Evolutionary conservation across 2,329 filamentous ascomycete species (phyloP), one percentile per base, ranked within the genome.

Genomic region (Ophiocordyceps polyrhachis-furcata): DNA sequence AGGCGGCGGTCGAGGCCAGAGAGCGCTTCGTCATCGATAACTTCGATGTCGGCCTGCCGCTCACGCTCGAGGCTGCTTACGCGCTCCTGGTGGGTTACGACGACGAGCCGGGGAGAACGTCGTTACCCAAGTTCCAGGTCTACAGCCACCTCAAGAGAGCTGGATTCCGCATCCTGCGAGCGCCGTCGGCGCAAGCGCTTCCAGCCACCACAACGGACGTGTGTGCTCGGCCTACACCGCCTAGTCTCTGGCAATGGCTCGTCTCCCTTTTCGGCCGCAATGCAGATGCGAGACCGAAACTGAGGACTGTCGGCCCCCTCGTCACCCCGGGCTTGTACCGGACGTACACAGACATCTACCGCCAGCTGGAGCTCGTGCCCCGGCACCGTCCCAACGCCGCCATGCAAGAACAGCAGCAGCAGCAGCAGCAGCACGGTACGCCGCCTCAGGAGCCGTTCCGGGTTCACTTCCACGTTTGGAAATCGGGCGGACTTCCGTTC

Each of bases 11-110:
- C 41, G 46, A 46, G 12, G 20, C 46, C 8, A 40, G 46, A 2
- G 52, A 49, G 41, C 49, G 48, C 12, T 45, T 53, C 23, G 54
- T 57, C 12, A 54, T 57, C 2, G 55, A 63, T 28, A 66, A 69
- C 40, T 74, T 76, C 47, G 73, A 78, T 7, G 64, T 71, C 4
- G 82, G 81, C 0, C 61, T 91, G n/a, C 87, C 89, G 0, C 79
- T 98, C 68, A 93, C 84, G 60, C 64, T 96, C 37, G 85, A 96
- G 60, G 88, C 83, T 6, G 87, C 87, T 0, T 96, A 96, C 65
- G 76, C 88, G 5, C 73, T 86, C 20, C 78, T 94, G 44, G 73
- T 94, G 50, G 86, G 86, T 1, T 67, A 74, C 21, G 80, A 84
- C 42, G 72, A 66, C 5, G 72, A 77, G 48, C 60, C 63, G 40